Base-by-base conservation (phyloP, 2,329 filamentous ascomycete species). In the Escovopsis weberi region DNA sequence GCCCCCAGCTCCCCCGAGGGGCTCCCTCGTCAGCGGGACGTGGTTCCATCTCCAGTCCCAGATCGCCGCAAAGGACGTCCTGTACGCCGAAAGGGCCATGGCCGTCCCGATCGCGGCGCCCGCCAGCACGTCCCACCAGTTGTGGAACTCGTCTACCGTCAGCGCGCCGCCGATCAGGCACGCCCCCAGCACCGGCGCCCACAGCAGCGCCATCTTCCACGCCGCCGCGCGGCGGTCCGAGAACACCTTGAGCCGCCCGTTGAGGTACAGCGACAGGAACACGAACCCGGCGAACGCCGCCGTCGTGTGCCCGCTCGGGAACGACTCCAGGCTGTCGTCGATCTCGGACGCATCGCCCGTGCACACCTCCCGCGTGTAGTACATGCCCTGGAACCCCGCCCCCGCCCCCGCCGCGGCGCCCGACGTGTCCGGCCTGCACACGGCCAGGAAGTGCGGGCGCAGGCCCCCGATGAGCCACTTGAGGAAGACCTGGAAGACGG, bases 221-320 rank as follows among this genome's bases (percentile, higher is more conserved):
- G 84, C 76, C 11, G 76, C 67, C 0, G 82, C 75, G 54, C 85
- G 81, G 56, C 82, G 80, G 64, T 84, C 80, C 48, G 74, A 65
- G 51, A 78, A 85, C 43, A 85, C 72, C 67, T 85, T 86, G 50
- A 87, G 69, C 64, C 86, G 86, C 39, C 79, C 82, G 58, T 86
- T 86, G 37, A 87, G 72, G 62, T 85, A 87, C 2, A 86, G 65
- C 50, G 71, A 80, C 3, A 86, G 62, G 55, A 74, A 86, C 19
- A 83, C 69, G 51, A 84, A 81, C 5, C 80, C 80, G 0, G 78
- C 79, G 45, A 85, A 85, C 0, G 80, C 80, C 1, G 81, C 81
- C 0, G 81, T 83, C 5, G 78, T 78, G 59, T 87, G 82, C 1
- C 83, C 83, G 1, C 75, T 81, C 0, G 82, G 82, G 59, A 87